These are phyloP conservation scores for Ascochyta lentis DNA, from an alignment of 2,329 filamentous ascomycete species.

Conservation along the genomic window DNA sequence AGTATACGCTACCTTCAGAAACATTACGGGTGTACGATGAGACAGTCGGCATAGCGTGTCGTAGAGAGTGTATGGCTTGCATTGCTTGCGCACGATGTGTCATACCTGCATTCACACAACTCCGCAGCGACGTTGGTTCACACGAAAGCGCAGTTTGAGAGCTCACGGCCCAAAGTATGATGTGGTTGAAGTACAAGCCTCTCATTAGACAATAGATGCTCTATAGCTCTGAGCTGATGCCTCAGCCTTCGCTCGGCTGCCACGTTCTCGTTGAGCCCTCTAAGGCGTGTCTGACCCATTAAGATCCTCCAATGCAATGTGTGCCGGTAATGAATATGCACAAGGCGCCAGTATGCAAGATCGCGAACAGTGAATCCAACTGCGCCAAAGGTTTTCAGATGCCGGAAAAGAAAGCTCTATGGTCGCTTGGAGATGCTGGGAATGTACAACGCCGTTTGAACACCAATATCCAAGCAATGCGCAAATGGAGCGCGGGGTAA, in stretches of 20 bases:
- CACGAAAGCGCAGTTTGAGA: too few species aligned
- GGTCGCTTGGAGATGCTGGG: constrained; percentile 4
- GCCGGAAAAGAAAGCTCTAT: background rate
- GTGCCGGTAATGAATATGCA: constrained; percentile 3
- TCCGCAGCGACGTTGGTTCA: too few species aligned
- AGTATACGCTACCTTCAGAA: too few species aligned
- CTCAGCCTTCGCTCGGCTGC: background rate
- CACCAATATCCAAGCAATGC: constrained; percentile 11
- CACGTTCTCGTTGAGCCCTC: background rate
- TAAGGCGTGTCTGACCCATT: constrained; percentile 1
- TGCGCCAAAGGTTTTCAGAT: constrained; percentile 1
- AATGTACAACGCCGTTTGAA: constrained; percentile 2
- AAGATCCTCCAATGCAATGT: background rate
- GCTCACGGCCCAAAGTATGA: too few species aligned
- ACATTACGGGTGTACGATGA: too few species aligned
- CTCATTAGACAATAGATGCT: background rate
- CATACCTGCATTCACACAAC: too few species aligned
- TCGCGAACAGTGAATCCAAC: constrained; percentile 3
- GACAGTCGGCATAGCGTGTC: too few species aligned
- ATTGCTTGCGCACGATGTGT: too few species aligned
- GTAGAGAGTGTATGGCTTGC: too few species aligned
- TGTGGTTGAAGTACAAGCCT: background rate
- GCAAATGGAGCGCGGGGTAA: constrained; percentile 13
- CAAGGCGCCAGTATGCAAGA: constrained; percentile 8
- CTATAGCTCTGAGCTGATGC: background rate